Evolutionary conservation across 2,329 filamentous ascomycete genomes (phyloP).

Genomic region (Coccinonectria pachysandricola): DNA sequence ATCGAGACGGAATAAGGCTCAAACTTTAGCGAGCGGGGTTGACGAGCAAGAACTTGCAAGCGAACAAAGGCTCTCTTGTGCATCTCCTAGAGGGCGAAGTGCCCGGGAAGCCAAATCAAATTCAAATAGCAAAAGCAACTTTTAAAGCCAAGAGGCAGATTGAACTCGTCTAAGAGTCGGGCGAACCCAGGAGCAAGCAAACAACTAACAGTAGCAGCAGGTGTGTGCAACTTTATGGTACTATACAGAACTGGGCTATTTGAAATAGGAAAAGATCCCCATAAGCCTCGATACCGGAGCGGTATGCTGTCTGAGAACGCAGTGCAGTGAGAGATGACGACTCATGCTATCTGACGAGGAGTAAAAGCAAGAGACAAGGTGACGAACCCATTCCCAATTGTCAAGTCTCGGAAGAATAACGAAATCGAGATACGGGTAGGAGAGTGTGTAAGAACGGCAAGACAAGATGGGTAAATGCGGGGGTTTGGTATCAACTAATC

Average conservation of each 20-base stretch:
- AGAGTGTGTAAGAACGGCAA: slow-evolving; percentile 10
- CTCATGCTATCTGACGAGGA: slow-evolving; percentile 20
- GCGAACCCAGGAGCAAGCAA: slow-evolving; percentile 23
- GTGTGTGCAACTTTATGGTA: slow-evolving; percentile 38
- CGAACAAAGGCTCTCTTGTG: slow-evolving; percentile 11
- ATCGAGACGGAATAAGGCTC: no score
- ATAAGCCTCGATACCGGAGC: slow-evolving; percentile 24
- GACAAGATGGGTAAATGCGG: slow-evolving; percentile 8
- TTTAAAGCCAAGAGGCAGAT: slow-evolving; percentile 24
- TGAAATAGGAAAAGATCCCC: no score
- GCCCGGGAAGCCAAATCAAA: no score
- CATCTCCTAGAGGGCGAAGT: no score
- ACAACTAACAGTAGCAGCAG: slow-evolving; percentile 30
- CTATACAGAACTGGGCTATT: slow-evolving; percentile 42
- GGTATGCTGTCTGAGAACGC: slow-evolving; percentile 19
- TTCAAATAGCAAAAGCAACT: slow-evolving; percentile 20
- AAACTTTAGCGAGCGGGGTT: no score
- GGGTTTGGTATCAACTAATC: slow-evolving; percentile 30
- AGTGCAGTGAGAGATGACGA: slow-evolving; percentile 17
- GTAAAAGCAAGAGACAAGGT: slow-evolving; percentile 13
- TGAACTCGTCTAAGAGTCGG: slow-evolving; percentile 28
- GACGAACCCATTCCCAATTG: slow-evolving; percentile 23
- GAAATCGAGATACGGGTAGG: slow-evolving; percentile 17
- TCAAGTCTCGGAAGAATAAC: slow-evolving; percentile 14
- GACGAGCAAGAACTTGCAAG: slow-evolving; percentile 11